Evolutionary conservation across 2,329 filamentous ascomycete species (phyloP), one percentile per base, ranked within the genome.

Genomic region (Beauveria scarabaeidicola): DNA sequence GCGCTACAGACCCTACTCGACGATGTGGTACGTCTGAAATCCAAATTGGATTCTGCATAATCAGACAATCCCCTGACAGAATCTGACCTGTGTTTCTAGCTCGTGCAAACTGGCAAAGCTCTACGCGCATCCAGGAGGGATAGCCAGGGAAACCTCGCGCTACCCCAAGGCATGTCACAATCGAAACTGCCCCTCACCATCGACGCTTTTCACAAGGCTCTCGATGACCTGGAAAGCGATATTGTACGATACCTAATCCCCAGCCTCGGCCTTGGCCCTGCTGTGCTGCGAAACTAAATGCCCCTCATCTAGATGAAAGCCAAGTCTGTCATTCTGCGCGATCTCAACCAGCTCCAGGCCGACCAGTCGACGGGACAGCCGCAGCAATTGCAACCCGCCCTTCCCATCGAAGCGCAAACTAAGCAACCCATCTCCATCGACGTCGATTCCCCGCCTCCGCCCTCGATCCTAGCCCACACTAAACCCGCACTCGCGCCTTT

Each of bases 61-160:
- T 40, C 38, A 55, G 43, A 10, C n/a, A 43, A 36, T 21, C 13
- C 23, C 11, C 19, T n/a, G 38, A 61, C 32, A 56, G 64, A 63
- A 21, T 64, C 51, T 11, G 15, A 57, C 54, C 52, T 44, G 27
- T 41, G 11, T 27, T 44, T 32, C 38, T 43, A 86, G 83, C 77
- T 85, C 27, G 74, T 86, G 15, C 79, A 85, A 68, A 81, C 79
- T 2, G 82, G 81, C 17, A 86, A 82, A 67, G 80, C 81, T 19
- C 71, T 85, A 13, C 80, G 75, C 52, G 72, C 77, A 1, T 77
- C 77, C 41, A 72, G 73, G 32, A 78, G 75, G 63, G 78, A 81
- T 63, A 73, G 75, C 15, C 71, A 75, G 44, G 75, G 72, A 60
- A 73, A 73, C 47, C 61, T 73, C 17, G 66, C 67, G 17, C 70